A percentile compares a stretch with the other conserved stretches of the same genome.
Evolutionary conservation across 768 basidiomycete species (phyloP).

Genomic region (Rickenella mellea): DNA sequence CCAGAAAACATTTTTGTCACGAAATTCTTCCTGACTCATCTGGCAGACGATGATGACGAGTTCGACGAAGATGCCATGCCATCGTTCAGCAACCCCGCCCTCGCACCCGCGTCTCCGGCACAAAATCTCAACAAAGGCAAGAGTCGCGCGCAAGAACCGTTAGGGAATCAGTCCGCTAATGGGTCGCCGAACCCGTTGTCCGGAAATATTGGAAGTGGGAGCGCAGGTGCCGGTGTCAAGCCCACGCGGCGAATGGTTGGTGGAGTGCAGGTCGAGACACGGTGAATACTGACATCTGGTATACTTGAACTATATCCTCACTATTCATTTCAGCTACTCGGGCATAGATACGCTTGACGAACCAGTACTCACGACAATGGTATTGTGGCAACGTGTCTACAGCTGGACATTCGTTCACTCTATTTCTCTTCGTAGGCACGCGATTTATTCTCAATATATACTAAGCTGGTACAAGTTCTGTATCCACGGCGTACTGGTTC

Average conservation of each 20-base stretch:
- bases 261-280: slow-evolving; percentile 83
- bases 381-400: slow-evolving; percentile 20
- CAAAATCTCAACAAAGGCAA: slow-evolving; percentile 61
- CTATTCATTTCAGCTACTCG: slow-evolving; percentile 43
- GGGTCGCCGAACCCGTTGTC: slow-evolving; percentile 36
- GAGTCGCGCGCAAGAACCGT: slow-evolving; percentile 47
- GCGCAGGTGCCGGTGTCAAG: slow-evolving; percentile 24
- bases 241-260: slow-evolving; percentile 60
- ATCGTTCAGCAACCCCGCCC: slow-evolving; percentile 59
- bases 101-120: slow-evolving; percentile 27
- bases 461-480: slow-evolving; percentile 88
- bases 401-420: slow-evolving; percentile 5
- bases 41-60: slow-evolving; percentile 69
- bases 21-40: neutral
- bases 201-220: slow-evolving; percentile 61
- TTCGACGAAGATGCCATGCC: slow-evolving; percentile 76
- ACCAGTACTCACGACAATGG: slow-evolving; percentile 82
- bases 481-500: slow-evolving; percentile 67
- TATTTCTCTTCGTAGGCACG: slow-evolving; percentile 48
- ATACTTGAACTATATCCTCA: neutral
- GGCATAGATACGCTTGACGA: slow-evolving; percentile 88
- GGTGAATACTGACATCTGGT: slow-evolving; percentile 31
- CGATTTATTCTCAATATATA: slow-evolving; percentile 83
- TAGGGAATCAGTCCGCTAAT: slow-evolving; percentile 30
- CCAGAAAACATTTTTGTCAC: slow-evolving; percentile 1